Evolutionary conservation across 495 filamentous ascomycete species (phyloP), one percentile per base, ranked within the genome.

Genomic region (Trichoderma gamsii): DNA sequence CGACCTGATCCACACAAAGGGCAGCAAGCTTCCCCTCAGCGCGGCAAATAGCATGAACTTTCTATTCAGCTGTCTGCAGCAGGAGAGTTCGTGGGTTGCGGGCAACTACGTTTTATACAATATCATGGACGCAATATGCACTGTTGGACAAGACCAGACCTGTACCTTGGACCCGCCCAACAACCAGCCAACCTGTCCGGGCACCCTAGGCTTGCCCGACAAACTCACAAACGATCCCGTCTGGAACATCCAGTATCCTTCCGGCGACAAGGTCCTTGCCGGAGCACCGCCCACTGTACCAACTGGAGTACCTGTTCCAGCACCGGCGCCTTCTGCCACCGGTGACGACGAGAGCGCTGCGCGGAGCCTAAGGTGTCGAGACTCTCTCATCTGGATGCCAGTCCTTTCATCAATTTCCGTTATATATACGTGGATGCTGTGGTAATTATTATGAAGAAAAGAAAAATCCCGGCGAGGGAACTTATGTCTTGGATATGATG

Each of bases 41-140:
- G 81, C 79, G 4, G 70, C 80, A 41, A 83, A 83, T 73, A 82
- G 81, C 71, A 83, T 83, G 77, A 80, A 81, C 46, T 83, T 76
- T 52, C 69, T 83, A 4, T 76, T 78, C 18, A 79, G 75, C 71
- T 83, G 81, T 67, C 77, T 83, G 15, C 71, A 65, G 1, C 70
- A 74, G 63, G 38, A 68, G 41, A 76, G 79, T 64, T 81, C 71
- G 69, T 82, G 79, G 79, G 76, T 82, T 13, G 79, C 70, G 27
- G 72, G 73, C 67, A 80, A 82, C 70, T 73, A 80, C 72, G 52
- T 77, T 51, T 77, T 82, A 9, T 82, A 78, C 71, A 82, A 82
- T 68, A 79, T 82, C 32, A 69, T 78, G 44, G 80, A 82, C 67
- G 69, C 80, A 27, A 76, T 79, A 13, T 82, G 80, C 72, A 71